These are phyloP conservation scores for Vachellia collinsii DNA, from an alignment of 306 rosid genomes.

Conservation along the genomic window DNA sequence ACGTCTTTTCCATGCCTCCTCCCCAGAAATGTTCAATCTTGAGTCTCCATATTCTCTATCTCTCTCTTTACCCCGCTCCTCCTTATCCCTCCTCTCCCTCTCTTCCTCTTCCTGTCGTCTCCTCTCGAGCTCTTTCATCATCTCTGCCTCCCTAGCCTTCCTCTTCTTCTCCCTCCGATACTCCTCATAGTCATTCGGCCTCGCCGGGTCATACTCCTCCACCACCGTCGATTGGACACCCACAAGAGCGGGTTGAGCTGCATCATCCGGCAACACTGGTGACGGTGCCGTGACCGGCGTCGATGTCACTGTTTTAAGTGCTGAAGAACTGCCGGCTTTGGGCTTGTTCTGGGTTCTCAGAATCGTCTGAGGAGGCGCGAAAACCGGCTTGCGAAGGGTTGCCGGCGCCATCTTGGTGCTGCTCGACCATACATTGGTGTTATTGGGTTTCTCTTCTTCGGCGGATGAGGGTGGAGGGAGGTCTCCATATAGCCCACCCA, in stretches of 20 bases:
- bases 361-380: constrained; percentile 74
- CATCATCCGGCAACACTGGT: constrained; percentile 41
- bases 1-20: constrained; percentile 97
- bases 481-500: constrained; percentile 96
- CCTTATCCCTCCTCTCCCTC: constrained; percentile 52
- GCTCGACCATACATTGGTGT: constrained; percentile 84
- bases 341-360: constrained; percentile 66
- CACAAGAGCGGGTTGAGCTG: constrained; percentile 69
- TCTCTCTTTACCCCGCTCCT: constrained; percentile 50
- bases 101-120: constrained; percentile 77
- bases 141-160: constrained; percentile 81
- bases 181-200: constrained; percentile 96
- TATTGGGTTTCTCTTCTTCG: constrained; percentile 84
- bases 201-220: constrained; percentile 93
- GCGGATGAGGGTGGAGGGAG: constrained; percentile 97
- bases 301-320: constrained; percentile 29
- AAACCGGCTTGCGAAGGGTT: constrained; percentile 80
- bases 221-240: constrained; percentile 80
- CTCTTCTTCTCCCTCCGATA: constrained; percentile 82
- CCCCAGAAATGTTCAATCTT: constrained; percentile 82
- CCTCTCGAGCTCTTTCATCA: constrained; percentile 74
- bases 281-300: constrained; percentile 18
- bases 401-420: constrained; percentile 98
- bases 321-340: constrained; percentile 36
- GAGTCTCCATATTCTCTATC: constrained; percentile 59